Percentiles rank a stretch among this genome's conserved stretches.
phyloP scores from a whole-genome alignment of 768 basidiomycete genomes.

The Dendrothele bispora region DNA sequence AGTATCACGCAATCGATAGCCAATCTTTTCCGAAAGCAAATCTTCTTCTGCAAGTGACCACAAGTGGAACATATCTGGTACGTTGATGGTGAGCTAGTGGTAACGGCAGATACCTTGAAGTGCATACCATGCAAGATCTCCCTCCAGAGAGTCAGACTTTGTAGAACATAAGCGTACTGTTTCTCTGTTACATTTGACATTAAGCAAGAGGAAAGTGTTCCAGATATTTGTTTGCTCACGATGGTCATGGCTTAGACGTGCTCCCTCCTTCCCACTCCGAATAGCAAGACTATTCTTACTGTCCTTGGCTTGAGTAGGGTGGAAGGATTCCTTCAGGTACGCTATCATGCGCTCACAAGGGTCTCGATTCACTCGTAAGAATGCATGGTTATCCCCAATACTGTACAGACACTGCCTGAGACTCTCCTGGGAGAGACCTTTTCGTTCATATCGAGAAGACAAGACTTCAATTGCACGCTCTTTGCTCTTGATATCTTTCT shows the following conservation, averaged over 20 bases:
- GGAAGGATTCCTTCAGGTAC: conserved; percentile 75
- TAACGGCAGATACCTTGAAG: not conserved
- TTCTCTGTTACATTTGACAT: no score
- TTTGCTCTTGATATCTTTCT: conserved; percentile 81
- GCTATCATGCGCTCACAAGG: conserved; percentile 85
- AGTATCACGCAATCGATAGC: conserved; percentile 84
- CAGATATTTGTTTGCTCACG: no score
- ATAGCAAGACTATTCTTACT: conserved; percentile 72
- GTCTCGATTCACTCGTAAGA: conserved; percentile 82
- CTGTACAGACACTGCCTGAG: conserved; percentile 81
- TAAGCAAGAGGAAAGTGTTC: no score
- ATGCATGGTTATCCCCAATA: conserved; percentile 89
- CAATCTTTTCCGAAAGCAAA: conserved; percentile 68
- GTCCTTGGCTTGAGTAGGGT: conserved; percentile 68
- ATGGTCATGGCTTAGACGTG: conserved; percentile 82
- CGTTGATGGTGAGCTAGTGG: conserved; percentile 7
- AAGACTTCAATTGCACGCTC: conserved; percentile 83
- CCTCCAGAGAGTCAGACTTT: conserved; percentile 84
- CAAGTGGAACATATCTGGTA: conserved; percentile 81
- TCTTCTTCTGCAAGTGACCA: conserved; percentile 84
- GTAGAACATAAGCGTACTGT: conserved; percentile 84
- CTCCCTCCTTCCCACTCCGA: conserved; percentile 77
- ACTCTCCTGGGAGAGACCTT: conserved; percentile 61
- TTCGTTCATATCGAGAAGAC: conserved; percentile 58
- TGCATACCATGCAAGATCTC: conserved; percentile 78